A percentile compares a stretch with the other conserved stretches of the same genome.
phyloP scores from a whole-genome alignment of 768 basidiomycete species.

The Jaapia argillacea region DNA sequence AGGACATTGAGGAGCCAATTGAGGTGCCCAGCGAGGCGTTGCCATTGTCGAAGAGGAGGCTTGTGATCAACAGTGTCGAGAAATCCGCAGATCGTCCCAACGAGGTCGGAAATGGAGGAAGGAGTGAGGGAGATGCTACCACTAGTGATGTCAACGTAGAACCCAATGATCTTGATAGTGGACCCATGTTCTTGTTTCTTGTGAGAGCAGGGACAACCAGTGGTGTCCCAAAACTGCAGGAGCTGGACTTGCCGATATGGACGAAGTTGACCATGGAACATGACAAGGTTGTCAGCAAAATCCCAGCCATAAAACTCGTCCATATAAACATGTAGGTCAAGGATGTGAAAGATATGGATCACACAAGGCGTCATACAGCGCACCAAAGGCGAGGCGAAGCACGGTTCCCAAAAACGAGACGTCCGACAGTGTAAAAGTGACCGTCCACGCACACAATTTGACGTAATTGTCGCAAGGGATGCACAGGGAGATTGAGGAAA shows the following conservation, averaged over 20 bases:
- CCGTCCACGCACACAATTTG: slow-evolving; percentile 24
- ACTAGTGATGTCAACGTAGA: slow-evolving; percentile 22
- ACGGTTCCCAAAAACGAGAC: slow-evolving; percentile 23
- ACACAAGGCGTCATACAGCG: slow-evolving; percentile 30
- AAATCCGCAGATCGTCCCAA: slow-evolving; percentile 1
- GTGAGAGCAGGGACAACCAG: slow-evolving; percentile 28
- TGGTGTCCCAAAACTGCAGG: slow-evolving; percentile 28
- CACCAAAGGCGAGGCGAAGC: slow-evolving; percentile 17
- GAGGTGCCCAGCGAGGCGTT: slow-evolving; percentile 22
- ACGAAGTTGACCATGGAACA: slow-evolving; percentile 18
- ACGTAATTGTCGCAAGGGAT: slow-evolving; percentile 20
- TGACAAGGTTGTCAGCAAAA: slow-evolving; percentile 8
- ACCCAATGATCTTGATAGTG: slow-evolving; percentile 26
- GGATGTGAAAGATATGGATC: slow-evolving; percentile 7
- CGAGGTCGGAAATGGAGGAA: not conserved
- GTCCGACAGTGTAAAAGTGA: slow-evolving; percentile 19
- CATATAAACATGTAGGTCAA: slow-evolving; percentile 19
- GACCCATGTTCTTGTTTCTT: slow-evolving; percentile 28
- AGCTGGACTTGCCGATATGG: slow-evolving; percentile 24
- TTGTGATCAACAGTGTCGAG: slow-evolving; percentile 3
- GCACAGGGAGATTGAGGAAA: slow-evolving; percentile 15
- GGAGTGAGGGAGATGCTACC: slow-evolving; percentile 19
- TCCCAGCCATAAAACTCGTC: slow-evolving; percentile 24
- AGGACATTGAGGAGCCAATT: slow-evolving; percentile 32
- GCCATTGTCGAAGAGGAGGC: slow-evolving; percentile 16